Evolutionary conservation across 805 yeast genomes (phyloP), one percentile per base, ranked within the genome.

Genomic region (Komagataella phaffii): DNA sequence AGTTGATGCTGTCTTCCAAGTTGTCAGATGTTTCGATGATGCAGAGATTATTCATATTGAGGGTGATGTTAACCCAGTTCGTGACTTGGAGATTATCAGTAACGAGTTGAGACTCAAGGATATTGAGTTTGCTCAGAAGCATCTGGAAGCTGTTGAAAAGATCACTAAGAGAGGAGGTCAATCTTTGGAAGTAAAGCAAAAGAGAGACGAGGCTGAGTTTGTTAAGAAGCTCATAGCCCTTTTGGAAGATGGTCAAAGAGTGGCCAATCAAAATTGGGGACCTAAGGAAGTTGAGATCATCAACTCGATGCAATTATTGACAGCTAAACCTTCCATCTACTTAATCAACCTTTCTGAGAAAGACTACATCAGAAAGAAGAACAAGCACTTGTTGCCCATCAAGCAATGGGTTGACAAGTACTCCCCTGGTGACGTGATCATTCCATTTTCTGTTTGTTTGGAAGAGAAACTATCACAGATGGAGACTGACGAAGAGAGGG

Each of bases 21-120:
- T 93, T 57, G 98, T 93, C 50, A 84, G 99, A 72, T 87, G 96
- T 71, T 93, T 93, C 64, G 96, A 89, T 65, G 99, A 93, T 69
- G 95, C 96, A 44, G 99, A 93, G 66, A 93, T 93, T 62, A 89
- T 90, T 61, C 99, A 93, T 72, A 86, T 93, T 62, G 96, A 89
- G 72, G 93, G 93, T 66, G 96, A 90, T 62, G 99, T 93, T 56
- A 82, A 93, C 71, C 99, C 99, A 57, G 83, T 80, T 50, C 87
- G 96, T 66, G 99, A 93, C 72, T 79, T 93, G 71, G 93, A 87
- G 58, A 91, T 93, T 66, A 88, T 93, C 65, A 76, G 78, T 59
- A 87, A 85, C 57, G 99, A 93, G 75, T 80, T 93, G 70, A 84
- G 96, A 73, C 77, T 91, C 66, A 93, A 93, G 74, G 99, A 93